A percentile compares a stretch with the other conserved stretches of the same genome.
Evolutionary conservation across 2,329 filamentous ascomycete species (phyloP).

Genomic region (Claviceps pusilla): DNA sequence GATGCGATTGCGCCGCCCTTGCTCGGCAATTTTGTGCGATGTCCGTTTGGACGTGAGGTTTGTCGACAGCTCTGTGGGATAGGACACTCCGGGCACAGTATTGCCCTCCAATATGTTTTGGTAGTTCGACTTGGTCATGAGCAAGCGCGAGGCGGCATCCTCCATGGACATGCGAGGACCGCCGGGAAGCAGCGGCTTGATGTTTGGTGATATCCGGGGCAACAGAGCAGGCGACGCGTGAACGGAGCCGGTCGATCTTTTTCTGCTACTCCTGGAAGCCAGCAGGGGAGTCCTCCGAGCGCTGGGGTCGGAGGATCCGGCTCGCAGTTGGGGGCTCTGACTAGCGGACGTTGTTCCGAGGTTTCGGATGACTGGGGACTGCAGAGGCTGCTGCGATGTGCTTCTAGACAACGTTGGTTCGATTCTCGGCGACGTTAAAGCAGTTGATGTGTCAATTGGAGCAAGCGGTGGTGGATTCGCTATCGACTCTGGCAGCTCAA

Average conservation of each 20-base stretch:
- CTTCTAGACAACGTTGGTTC: slow-evolving; percentile 33
- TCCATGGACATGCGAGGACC: slow-evolving; percentile 36
- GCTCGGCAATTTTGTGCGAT: slow-evolving; percentile 94
- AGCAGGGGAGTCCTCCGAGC: slow-evolving; percentile 40
- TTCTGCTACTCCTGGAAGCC: slow-evolving; percentile 46
- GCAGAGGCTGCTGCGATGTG: slow-evolving; percentile 32
- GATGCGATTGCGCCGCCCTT: slow-evolving; percentile 86
- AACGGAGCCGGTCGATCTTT: slow-evolving; percentile 57
- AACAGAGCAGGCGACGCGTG: slow-evolving; percentile 76
- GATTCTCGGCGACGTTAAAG: slow-evolving; percentile 19
- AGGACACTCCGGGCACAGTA: slow-evolving; percentile 74
- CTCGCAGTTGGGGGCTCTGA: slow-evolving; percentile 48
- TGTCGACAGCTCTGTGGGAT: slow-evolving; percentile 79
- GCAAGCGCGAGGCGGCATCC: slow-evolving; percentile 52
- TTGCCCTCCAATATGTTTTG: slow-evolving; percentile 94
- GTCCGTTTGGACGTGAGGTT: slow-evolving; percentile 93
- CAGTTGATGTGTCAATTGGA: slow-evolving; percentile 28
- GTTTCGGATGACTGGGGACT: slow-evolving; percentile 33
- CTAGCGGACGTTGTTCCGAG: slow-evolving; percentile 36
- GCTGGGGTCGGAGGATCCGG: slow-evolving; percentile 32
- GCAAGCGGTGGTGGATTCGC: slow-evolving; percentile 15
- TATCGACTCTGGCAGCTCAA: slow-evolving; percentile 59
- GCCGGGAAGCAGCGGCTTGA: slow-evolving; percentile 73
- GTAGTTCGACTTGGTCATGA: slow-evolving; percentile 94
- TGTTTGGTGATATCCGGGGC: slow-evolving; percentile 83